phyloP scores from a whole-genome alignment of 2,329 filamentous ascomycete species.

The Sclerotinia trifoliorum region DNA sequence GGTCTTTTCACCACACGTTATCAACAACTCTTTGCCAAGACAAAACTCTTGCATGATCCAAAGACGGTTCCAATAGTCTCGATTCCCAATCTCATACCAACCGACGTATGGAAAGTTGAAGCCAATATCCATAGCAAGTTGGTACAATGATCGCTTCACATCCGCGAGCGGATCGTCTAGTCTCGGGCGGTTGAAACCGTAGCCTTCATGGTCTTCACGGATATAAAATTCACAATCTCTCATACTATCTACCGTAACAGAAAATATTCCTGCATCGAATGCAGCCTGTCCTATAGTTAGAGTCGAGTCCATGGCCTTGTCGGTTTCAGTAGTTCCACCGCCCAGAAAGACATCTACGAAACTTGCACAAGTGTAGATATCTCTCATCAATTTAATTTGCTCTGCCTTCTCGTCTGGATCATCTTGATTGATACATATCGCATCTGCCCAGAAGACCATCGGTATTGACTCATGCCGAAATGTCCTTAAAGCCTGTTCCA shows the following conservation, averaged over 20 bases:
- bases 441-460: conserved; percentile 24
- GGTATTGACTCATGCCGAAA: conserved; percentile 15
- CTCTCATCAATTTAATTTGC: conserved; percentile 24
- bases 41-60: conserved; percentile 28
- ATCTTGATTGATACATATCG: conserved; percentile 28
- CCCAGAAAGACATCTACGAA: conserved; percentile 24
- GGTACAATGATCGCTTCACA: conserved; percentile 8
- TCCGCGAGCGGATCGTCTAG: neutral
- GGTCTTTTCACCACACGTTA: conserved; percentile 16
- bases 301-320: conserved; percentile 21
- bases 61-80: conserved; percentile 23
- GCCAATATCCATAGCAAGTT: conserved; percentile 15
- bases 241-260: conserved; percentile 9
- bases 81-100: conserved; percentile 6
- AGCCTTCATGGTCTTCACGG: conserved; percentile 3
- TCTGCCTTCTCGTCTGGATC: conserved; percentile 21
- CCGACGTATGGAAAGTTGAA: conserved; percentile 15
- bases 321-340: conserved; percentile 16
- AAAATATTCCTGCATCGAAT: conserved; percentile 17
- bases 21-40: conserved; percentile 16
- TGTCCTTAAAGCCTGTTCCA: conserved; percentile 24
- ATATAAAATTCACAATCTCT: conserved; percentile 7
- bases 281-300: conserved; percentile 14
- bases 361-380: conserved; percentile 23
- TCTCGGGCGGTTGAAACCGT: conserved; percentile 11